Percentiles rank a stretch among this genome's conserved stretches.
Evolutionary conservation across 2,329 filamentous ascomycete species (phyloP).

Genomic region (Curvularia spicifera): DNA sequence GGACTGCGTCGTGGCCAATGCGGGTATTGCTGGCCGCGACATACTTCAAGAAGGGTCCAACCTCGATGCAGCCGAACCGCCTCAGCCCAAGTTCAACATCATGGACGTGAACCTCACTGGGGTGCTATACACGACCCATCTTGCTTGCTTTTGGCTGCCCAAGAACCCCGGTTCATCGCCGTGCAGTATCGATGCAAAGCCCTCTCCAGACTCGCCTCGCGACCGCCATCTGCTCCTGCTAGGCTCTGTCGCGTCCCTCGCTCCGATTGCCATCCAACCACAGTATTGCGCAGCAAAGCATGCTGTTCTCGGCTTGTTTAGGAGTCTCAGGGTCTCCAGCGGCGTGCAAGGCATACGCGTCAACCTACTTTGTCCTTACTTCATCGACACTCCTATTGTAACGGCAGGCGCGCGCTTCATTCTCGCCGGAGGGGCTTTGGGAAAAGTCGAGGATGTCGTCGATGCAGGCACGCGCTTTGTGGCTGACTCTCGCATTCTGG

Average conservation of each 20-base stretch:
- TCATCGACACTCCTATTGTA: slow-evolving; percentile 68
- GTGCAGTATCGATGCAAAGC: slow-evolving; percentile 41
- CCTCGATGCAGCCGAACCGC: slow-evolving; percentile 55
- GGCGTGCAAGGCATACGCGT: slow-evolving; percentile 62
- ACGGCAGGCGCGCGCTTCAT: slow-evolving; percentile 55
- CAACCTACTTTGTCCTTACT: slow-evolving; percentile 73
- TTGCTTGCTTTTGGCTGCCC: slow-evolving; percentile 66
- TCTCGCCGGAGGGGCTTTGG: slow-evolving; percentile 64
- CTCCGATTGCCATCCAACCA: slow-evolving; percentile 50
- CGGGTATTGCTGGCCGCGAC: slow-evolving; percentile 61
- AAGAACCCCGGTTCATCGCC: slow-evolving; percentile 55
- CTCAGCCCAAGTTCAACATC: slow-evolving; percentile 59
- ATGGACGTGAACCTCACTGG: slow-evolving; percentile 69
- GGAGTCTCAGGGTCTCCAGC: slow-evolving; percentile 61
- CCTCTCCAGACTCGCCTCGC: slow-evolving; percentile 35
- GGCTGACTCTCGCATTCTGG: slow-evolving; percentile 63
- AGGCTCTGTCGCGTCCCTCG: slow-evolving; percentile 65
- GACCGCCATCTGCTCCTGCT: slow-evolving; percentile 69
- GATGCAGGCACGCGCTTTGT: slow-evolving; percentile 68
- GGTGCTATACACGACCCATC: slow-evolving; percentile 68
- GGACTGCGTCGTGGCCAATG: slow-evolving; percentile 71
- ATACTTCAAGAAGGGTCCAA: slow-evolving; percentile 58
- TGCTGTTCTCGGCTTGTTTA: slow-evolving; percentile 69
- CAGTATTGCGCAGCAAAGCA: slow-evolving; percentile 71
- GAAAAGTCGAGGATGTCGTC: slow-evolving; percentile 64